These are phyloP conservation scores for Davidsoniella eucalypti DNA, from an alignment of 2,329 filamentous ascomycete genomes.

Conservation along the genomic window DNA sequence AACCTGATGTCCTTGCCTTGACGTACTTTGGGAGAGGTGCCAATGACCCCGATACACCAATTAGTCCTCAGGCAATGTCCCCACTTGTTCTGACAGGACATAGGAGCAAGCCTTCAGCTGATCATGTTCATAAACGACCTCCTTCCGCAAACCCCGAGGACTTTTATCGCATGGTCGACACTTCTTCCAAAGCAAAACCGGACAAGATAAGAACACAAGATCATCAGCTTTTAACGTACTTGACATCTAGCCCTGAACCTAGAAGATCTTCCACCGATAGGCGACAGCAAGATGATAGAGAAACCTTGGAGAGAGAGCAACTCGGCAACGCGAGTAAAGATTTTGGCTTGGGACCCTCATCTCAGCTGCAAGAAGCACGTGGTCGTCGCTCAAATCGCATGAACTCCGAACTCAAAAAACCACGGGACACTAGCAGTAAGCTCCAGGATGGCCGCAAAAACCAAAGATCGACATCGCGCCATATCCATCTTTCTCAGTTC, in stretches of 20 bases:
- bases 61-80: not conserved
- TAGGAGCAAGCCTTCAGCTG: too few relatives aligned
- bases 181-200: not conserved
- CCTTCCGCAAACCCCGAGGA: not conserved
- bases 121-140: not conserved
- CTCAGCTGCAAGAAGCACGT: not conserved
- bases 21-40: not conserved
- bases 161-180: not conserved
- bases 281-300: not conserved
- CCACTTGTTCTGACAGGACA: too few relatives aligned
- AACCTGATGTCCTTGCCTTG: too few relatives aligned
- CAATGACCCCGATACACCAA: constrained; percentile 2
- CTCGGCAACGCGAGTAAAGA: not conserved
- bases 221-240: not conserved
- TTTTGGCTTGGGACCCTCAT: not conserved
- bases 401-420: not conserved
- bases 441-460: not conserved
- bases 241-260: not conserved
- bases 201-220: not conserved
- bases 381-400: not conserved
- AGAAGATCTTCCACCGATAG: not conserved
- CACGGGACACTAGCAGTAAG: not conserved
- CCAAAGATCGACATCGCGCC: constrained; percentile 1
- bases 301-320: not conserved
- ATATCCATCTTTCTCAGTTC: constrained; percentile 10